A percentile compares a stretch with the other conserved stretches of the same genome.
phyloP scores from a whole-genome alignment of 331 rosid species.

The Telfairia occidentalis region DNA sequence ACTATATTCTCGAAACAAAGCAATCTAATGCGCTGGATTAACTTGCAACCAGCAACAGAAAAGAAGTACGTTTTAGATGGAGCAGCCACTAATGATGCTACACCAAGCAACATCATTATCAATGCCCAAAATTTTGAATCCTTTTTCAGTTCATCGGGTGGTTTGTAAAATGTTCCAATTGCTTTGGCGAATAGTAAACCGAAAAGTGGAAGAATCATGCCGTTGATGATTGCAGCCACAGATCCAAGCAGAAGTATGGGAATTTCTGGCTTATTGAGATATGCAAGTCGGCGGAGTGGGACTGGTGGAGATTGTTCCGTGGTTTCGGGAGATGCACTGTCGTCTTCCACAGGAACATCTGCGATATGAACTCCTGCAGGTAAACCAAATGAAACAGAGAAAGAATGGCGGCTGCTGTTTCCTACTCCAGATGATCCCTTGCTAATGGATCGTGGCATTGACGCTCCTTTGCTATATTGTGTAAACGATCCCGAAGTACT shows the following conservation, averaged over 20 bases:
- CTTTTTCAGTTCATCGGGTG: slow-evolving; percentile 13
- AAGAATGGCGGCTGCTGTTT: slow-evolving; percentile 21
- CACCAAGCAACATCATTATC: slow-evolving; percentile 20
- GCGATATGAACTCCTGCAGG: slow-evolving; percentile 11
- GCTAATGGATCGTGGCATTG: slow-evolving; percentile 17
- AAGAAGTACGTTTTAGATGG: slow-evolving; percentile 24
- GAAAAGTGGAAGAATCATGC: slow-evolving; percentile 16
- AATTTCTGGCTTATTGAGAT: slow-evolving; percentile 25
- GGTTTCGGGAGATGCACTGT: neutral
- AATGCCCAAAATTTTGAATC: slow-evolving; percentile 25
- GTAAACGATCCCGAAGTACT: slow-evolving; percentile 12
- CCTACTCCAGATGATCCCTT: slow-evolving; percentile 23
- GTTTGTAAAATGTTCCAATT: slow-evolving; percentile 15
- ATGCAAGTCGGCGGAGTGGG: slow-evolving; percentile 17
- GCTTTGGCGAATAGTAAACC: slow-evolving; percentile 18
- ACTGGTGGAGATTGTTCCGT: neutral
- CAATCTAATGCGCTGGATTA: slow-evolving; percentile 23
- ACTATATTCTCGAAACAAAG: slow-evolving; percentile 31
- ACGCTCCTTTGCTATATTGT: slow-evolving; percentile 16
- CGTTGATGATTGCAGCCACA: slow-evolving; percentile 19
- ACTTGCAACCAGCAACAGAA: slow-evolving; percentile 27
- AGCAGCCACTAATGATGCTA: slow-evolving; percentile 7
- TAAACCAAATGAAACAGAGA: slow-evolving; percentile 17
- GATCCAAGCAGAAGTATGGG: slow-evolving; percentile 20
- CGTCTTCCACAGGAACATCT: neutral